Conservation (phyloP, 1,139 yeast genomes). For the Yamadazyma siamensis region DNA sequence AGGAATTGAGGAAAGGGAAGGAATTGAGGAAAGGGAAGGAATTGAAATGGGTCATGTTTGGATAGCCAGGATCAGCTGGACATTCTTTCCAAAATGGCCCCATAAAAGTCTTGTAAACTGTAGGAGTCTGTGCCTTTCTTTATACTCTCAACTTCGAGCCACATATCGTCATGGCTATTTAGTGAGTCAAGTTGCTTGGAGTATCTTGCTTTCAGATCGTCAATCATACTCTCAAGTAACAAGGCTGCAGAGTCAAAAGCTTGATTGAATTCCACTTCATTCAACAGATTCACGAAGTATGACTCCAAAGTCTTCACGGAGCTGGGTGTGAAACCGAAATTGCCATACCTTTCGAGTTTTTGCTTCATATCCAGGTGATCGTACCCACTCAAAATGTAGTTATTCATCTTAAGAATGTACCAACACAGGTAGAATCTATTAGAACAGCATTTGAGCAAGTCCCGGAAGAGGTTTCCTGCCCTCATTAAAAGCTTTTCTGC, state of each 20-base stretch:
- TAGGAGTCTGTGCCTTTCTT: too few relatives aligned
- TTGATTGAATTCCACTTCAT: slow-evolving; percentile 8
- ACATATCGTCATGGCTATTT: not conserved
- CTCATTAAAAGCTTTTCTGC: slow-evolving; percentile 3
- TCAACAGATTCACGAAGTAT: slow-evolving; percentile 1
- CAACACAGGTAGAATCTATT: slow-evolving; percentile 3
- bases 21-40: not conserved
- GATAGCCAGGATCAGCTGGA: too few relatives aligned
- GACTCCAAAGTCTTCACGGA: slow-evolving; percentile 3
- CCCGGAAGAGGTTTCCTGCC: slow-evolving; percentile 3
- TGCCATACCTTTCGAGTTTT: not conserved
- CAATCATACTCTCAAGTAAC: not conserved
- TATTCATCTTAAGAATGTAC: slow-evolving; percentile 1
- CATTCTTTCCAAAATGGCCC: too few relatives aligned
- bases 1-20: not conserved
- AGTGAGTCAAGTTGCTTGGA: too few relatives aligned
- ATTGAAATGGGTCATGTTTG: too few relatives aligned
- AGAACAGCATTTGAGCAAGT: slow-evolving; percentile 2
- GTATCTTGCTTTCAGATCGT: not conserved
- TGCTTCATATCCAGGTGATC: not conserved
- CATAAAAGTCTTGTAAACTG: too few relatives aligned
- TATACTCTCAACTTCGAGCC: not conserved
- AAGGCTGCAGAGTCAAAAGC: slow-evolving; percentile 3
- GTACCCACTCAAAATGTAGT: slow-evolving; percentile 2
- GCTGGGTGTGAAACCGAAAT: slow-evolving; percentile 7